Base-by-base conservation (phyloP, 140 eudicot species). In the Ambrosia hybrid region DNA sequence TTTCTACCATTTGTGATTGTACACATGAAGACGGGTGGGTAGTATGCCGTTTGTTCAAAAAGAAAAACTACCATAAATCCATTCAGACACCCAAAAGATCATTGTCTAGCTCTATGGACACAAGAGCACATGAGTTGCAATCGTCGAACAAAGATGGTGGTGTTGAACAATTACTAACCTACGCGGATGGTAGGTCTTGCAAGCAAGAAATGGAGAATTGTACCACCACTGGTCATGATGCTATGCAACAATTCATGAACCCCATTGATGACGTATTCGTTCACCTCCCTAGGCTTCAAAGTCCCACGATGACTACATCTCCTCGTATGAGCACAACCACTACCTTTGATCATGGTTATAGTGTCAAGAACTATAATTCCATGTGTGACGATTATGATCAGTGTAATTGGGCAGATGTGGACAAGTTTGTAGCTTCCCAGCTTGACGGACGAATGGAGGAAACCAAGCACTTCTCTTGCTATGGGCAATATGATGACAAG, bases 341-440 rank as follows among this genome's bases (percentile, higher is more conserved):
- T 37, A 39, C 65, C 17, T 59, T 76, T 4, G 58, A 77, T 61
- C 64, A 58, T 33, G 36, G 66, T 39, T 64, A 55, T 39, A 49
- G 53, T 73, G 15, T 53, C 57, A 65, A 74, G 48, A 34, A 10
- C 51, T 56, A 14, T 75, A 30, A 57, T 33, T 57, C 43, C 30
- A 4, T 67, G 68, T 55, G 39, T 3, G 52, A 75, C 5, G 37
- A 48, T 6, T 41, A 67, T 68, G 60, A 67, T 39, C 36, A 64
- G 11, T 77, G 58, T 30, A 78, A 82, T 16, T 90, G 97, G 97
- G 88, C 69, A 0, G 76, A 87, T 15, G 81, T 88, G 1, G 92
- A 88, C 57, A 74, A 82, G 53, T 85, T 88, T 3, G 92, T 87
- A 69, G 90, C 90, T 6, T 83, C 86, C 15, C 92, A 87, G 51